Percentiles rank a stretch among this genome's conserved stretches.
Evolutionary conservation across 306 rosid species (phyloP).

Genomic region (Cucumis cinereus): DNA sequence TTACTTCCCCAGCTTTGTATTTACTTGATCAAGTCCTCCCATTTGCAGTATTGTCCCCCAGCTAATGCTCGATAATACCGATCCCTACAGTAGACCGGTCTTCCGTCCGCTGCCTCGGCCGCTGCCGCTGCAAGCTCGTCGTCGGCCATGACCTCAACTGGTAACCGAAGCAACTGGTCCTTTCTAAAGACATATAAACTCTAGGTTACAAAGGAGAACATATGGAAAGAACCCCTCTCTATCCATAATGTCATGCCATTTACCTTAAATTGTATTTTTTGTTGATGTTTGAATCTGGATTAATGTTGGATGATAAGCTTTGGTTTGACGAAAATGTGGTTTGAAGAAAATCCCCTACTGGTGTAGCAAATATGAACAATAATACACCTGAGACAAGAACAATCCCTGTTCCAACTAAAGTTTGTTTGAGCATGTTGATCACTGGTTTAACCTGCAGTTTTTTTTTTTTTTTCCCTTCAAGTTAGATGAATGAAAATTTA

Average conservation of each 20-base stretch:
- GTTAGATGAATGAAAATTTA: neutral
- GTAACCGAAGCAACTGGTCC: conserved; percentile 84
- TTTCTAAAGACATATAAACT: conserved; percentile 33
- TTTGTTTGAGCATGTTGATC: conserved; percentile 75
- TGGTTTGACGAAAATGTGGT: conserved; percentile 37
- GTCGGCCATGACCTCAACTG: conserved; percentile 55
- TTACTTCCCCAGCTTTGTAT: neutral
- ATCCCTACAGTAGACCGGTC: conserved; percentile 96
- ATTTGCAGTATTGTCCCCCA: conserved; percentile 97
- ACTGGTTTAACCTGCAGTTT: conserved; percentile 80
- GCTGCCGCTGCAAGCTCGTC: conserved; percentile 97
- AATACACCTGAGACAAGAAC: conserved; percentile 74
- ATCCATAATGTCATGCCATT: neutral
- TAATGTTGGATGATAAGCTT: conserved; percentile 18
- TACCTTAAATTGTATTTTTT: conserved; percentile 57
- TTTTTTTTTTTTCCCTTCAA: no score
- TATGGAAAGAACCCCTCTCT: neutral
- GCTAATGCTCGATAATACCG: conserved; percentile 91
- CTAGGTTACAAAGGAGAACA: neutral
- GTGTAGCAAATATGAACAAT: conserved; percentile 73
- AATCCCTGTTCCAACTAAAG: conserved; percentile 82
- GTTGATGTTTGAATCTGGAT: conserved; percentile 35
- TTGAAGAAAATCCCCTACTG: conserved; percentile 55
- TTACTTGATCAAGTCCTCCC: conserved; percentile 81
- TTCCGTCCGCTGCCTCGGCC: conserved; percentile 95